Percentiles rank a stretch among this genome's conserved stretches.
These are phyloP conservation scores for Boletus patriciae DNA, from an alignment of 768 basidiomycete genomes.

Conservation along the genomic window DNA sequence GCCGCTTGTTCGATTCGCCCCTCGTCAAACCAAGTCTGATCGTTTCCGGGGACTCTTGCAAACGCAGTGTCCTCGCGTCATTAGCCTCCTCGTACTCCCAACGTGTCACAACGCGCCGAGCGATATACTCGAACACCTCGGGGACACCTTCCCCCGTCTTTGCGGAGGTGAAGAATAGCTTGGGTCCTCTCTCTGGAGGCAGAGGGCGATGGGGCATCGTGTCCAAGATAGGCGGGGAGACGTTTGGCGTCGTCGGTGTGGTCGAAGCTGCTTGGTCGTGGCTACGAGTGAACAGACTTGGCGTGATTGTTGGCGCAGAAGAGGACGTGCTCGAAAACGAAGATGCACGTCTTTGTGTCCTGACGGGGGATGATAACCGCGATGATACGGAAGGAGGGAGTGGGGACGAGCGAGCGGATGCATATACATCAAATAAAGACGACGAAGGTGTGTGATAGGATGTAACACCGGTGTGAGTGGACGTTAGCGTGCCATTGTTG, in stretches of 20 bases:
- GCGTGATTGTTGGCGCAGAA: conserved; percentile 58
- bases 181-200: conserved; percentile 52
- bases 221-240: conserved; percentile 11
- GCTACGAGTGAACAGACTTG: conserved; percentile 49
- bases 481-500: conserved; percentile 53
- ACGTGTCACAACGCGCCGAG: conserved; percentile 54
- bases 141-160: conserved; percentile 72
- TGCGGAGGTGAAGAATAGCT: conserved; percentile 73
- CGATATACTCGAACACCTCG: conserved; percentile 79
- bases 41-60: conserved; percentile 40
- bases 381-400: conserved; percentile 37
- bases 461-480: conserved; percentile 56
- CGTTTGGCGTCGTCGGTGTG: conserved; percentile 19
- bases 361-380: conserved; percentile 28
- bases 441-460: conserved; percentile 80
- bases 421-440: conserved; percentile 63
- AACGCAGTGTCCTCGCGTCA: conserved; percentile 45
- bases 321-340: conserved; percentile 35
- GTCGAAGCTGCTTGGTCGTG: conserved; percentile 18
- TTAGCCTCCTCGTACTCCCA: conserved; percentile 69
- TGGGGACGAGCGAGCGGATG: conserved; percentile 63
- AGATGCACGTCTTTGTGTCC: conserved; percentile 39
- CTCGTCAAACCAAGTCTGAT: conserved; percentile 35
- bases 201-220: conserved; percentile 13
- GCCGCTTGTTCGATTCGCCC: conserved; percentile 7